Conservation (phyloP, 805 yeast genomes). For the Ogataea neopini region DNA sequence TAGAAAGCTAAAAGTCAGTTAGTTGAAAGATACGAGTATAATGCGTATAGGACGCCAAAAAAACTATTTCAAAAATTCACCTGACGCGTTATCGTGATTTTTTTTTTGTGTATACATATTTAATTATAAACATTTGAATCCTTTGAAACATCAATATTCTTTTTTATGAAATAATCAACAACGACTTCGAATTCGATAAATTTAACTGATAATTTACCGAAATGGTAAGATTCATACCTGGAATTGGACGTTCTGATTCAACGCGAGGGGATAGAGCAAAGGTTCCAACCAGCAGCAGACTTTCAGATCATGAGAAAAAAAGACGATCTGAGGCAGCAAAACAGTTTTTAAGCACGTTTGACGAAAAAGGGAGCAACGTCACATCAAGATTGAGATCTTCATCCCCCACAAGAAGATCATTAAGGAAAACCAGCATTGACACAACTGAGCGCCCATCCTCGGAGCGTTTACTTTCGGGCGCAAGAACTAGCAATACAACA, state of each 20-base stretch:
- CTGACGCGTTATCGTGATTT: slow-evolving; percentile 13
- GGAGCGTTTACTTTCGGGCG: slow-evolving; percentile 1
- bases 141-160: slow-evolving; percentile 2
- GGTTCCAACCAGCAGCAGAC: slow-evolving; percentile 20
- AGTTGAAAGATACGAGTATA: background rate
- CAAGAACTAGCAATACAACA: background rate
- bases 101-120: slow-evolving; percentile 3
- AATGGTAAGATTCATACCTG: slow-evolving; percentile 8
- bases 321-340: slow-evolving; percentile 18
- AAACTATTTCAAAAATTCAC: slow-evolving; percentile 4
- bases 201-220: background rate
- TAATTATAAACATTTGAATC: no score
- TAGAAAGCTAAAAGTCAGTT: background rate
- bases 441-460: slow-evolving; percentile 2
- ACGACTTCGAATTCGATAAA: background rate
- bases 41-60: slow-evolving; percentile 4
- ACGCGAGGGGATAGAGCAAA: slow-evolving; percentile 16
- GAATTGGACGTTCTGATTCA: slow-evolving; percentile 10
- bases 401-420: slow-evolving; percentile 1
- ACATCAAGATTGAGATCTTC: slow-evolving; percentile 10
- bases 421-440: background rate
- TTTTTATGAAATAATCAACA: background rate
- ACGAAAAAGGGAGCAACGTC: background rate
- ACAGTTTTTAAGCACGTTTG: slow-evolving; percentile 12
- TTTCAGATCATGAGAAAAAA: slow-evolving; percentile 21